Conservation (phyloP, 2,329 filamentous ascomycete genomes). For the Hypoxylon sp. region DNA sequence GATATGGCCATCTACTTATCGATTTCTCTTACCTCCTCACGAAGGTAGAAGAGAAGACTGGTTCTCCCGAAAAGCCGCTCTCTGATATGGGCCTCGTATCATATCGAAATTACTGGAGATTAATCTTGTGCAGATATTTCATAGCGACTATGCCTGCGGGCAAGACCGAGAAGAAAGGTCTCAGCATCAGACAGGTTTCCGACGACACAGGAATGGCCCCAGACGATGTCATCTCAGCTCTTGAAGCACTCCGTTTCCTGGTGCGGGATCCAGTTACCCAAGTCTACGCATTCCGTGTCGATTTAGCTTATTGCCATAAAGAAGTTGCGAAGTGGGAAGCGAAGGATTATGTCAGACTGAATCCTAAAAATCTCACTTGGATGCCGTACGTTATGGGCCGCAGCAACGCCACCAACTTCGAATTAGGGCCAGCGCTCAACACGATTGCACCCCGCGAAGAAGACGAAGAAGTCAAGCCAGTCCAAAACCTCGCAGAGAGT, state of each 20-base stretch:
- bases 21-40: constrained; percentile 98
- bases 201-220: constrained; percentile 93
- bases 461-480: constrained; percentile 59
- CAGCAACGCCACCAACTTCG: constrained; percentile 81
- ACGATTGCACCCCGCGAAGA: constrained; percentile 89
- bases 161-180: constrained; percentile 54
- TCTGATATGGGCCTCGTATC: constrained; percentile 98
- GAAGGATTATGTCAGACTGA: constrained; percentile 87
- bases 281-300: constrained; percentile 87
- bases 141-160: constrained; percentile 61
- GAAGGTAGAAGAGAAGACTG: constrained; percentile 89
- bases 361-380: constrained; percentile 85
- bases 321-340: constrained; percentile 90
- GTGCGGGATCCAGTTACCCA: constrained; percentile 90
- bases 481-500: constrained; percentile 44
- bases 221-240: constrained; percentile 92
- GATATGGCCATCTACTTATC: constrained; percentile 95
- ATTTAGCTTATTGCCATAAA: constrained; percentile 83
- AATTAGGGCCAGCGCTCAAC: constrained; percentile 81
- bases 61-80: constrained; percentile 94
- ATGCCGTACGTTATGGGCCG: constrained; percentile 97
- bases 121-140: constrained; percentile 86
- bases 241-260: constrained; percentile 89
- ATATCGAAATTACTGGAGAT: constrained; percentile 96
- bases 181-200: constrained; percentile 75